Evolutionary conservation across 1,284 basidiomycete species (phyloP), one percentile per base, ranked within the genome.

Genomic region (Boletus sp.): DNA sequence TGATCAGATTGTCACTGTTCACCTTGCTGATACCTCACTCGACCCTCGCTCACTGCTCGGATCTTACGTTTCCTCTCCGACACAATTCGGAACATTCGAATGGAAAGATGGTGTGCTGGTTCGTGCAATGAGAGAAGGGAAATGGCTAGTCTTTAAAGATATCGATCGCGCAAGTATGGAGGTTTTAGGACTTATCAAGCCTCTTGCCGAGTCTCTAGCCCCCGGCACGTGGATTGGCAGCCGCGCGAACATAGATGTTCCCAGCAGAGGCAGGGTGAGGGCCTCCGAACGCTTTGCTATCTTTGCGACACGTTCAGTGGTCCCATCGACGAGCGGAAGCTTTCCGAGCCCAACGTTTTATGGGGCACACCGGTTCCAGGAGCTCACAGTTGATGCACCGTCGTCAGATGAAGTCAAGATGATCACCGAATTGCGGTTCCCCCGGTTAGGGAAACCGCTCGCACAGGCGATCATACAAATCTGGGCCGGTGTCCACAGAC

Each of bases 61-160:
- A 6, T 95, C 93, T 2, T 96, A 98, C 53, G 75, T 93, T 3
- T 96, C 95, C 1, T 97, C 94, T 0, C 76, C 88, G 0, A 85
- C 80, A 1, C 80, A 82, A 33, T 87, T 92, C 0, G 96, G 96
- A 9, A 84, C 84, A 0, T 99, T 99, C 58, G 91, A 95, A 61
- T 99, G 94, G 89, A 90, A 90, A 65, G 94, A 99, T 57, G 96
- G 96, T 10, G 88, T 94, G 0, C 75, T 99, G 38, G 85, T 95
- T 6, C 88, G 90, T 39, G 90, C 95, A 0, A 88, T 99, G 73
- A 80, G 84, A 35, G 84, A 91, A 56, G 96, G 96, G 12, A 84
- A 85, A 62, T 99, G 96, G 95, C 76, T 99, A 2, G 83, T 99
- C 2, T 80, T 99, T 37, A 88, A 96, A 63, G 93, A 98, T 61